Evolutionary conservation across 345 rosid species (phyloP), one percentile per base, ranked within the genome.

Genomic region (Bruguiera gymnorhiza): DNA sequence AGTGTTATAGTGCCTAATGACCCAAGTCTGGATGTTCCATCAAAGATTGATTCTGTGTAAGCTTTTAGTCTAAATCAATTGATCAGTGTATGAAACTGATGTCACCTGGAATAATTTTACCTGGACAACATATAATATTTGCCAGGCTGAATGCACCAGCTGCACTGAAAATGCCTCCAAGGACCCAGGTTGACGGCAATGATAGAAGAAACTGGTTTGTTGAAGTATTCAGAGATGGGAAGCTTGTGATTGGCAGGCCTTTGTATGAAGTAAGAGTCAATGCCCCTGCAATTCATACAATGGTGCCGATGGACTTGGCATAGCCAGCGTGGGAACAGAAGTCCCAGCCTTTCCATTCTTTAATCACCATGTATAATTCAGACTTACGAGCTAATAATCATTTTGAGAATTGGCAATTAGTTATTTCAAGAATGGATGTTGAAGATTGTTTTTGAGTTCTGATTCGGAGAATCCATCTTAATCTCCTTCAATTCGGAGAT

Each of bases 241-340:
- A 20, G 58, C 15, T 54, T 37, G 63, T 21, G 2, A 74, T 56
- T 3, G 68, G 59, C n/a, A 36, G 73, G 24, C 80, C 80, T 65
- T 69, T 72, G 60, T 80, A 73, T 2, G 72, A 26, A 24, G 77
- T 72, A 71, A 69, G 60, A 11, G 29, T 59, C 18, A 80, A 69
- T 6, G 74, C 80, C 24, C 83, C 77, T 8, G 66, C 60, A 23
- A 73, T 68, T 3, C 58, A 69, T n/a, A 70, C 55, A 16, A 62
- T 61, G 29, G 83, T 69, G 15, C 83, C 83, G 6, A 72, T 50
- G 21, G 64, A 57, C 57, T 76, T 76, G 23, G 80, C 80, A 60
- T 56, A 69, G 57, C 80, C 69, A 50, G 77, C 62, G 32, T 24
- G 27, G 5, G 30, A 60, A 65, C 71, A 72, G 29, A 61, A 23